Conservation (phyloP, 805 yeast species). For the Cyberlindnera mississippiensis region DNA sequence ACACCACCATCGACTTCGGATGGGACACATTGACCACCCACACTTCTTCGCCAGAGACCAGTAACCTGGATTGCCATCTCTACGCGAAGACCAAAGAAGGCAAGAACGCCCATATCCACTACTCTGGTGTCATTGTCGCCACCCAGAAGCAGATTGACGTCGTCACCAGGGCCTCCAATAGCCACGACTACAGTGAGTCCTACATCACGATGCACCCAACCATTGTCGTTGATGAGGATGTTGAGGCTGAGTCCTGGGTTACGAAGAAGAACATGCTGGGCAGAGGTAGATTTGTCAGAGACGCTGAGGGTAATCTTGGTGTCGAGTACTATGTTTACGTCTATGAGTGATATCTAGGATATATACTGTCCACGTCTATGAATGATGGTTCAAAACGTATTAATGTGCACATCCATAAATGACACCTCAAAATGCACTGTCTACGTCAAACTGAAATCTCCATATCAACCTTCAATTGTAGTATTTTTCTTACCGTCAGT, state of each 20-base stretch:
- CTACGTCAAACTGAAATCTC: no score
- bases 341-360: slow-evolving; percentile 13
- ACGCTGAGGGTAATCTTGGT: slow-evolving; percentile 38
- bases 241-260: slow-evolving; percentile 50
- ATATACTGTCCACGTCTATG: neutral
- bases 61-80: slow-evolving; percentile 46
- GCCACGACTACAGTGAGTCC: slow-evolving; percentile 40
- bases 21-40: slow-evolving; percentile 44
- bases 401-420: no score
- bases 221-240: slow-evolving; percentile 38
- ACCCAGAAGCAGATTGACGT: slow-evolving; percentile 35
- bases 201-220: slow-evolving; percentile 47
- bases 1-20: slow-evolving; percentile 37
- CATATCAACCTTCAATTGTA: no score
- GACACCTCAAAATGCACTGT: no score
- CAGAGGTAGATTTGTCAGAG: slow-evolving; percentile 55
- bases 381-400: no score
- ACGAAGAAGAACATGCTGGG: slow-evolving; percentile 46
- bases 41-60: slow-evolving; percentile 26
- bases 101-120: slow-evolving; percentile 38
- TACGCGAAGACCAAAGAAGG: slow-evolving; percentile 43
- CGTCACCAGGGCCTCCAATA: slow-evolving; percentile 28
- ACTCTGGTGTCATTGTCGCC: slow-evolving; percentile 46
- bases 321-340: slow-evolving; percentile 52
- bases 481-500: neutral